Percentiles rank a stretch among this genome's conserved stretches.
These are phyloP conservation scores for Paramecium biaurelia DNA, from an alignment of 73 alveolate genomes.

Conservation along the genomic window DNA sequence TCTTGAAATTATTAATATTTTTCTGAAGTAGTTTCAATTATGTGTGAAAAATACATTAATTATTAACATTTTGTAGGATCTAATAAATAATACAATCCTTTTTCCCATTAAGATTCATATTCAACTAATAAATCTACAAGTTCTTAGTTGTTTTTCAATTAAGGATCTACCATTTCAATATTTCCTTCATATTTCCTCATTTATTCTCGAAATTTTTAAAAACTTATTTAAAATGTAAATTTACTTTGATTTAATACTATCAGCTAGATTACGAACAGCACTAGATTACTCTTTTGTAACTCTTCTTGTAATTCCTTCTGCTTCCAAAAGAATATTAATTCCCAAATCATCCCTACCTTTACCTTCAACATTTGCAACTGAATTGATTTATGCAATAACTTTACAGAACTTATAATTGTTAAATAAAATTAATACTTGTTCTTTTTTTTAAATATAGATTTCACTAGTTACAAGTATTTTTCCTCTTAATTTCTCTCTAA, in stretches of 20 bases:
- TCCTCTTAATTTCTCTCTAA: conserved; percentile 89
- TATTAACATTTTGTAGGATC: conserved; percentile 64
- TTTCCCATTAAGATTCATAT: conserved; percentile 90
- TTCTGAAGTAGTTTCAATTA: conserved; percentile 77
- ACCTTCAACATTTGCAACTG: conserved; percentile 96
- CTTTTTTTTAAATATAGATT: conserved; percentile 42
- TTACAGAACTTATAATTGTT: conserved; percentile 72
- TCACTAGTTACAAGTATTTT: conserved; percentile 71
- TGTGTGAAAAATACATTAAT: conserved; percentile 63
- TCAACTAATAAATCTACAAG: conserved; percentile 83
- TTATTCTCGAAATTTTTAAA: conserved; percentile 63
- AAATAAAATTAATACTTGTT: conserved; percentile 66
- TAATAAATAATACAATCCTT: conserved; percentile 62
- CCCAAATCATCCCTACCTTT: conserved; percentile 95
- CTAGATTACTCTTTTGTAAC: conserved; percentile 74
- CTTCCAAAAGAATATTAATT: conserved; percentile 82
- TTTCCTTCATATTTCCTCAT: conserved; percentile 87
- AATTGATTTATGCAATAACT: conserved; percentile 85
- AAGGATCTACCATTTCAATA: conserved; percentile 97
- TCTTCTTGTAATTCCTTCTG: conserved; percentile 88
- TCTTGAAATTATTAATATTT: conserved; percentile 71
- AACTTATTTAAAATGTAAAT: background rate
- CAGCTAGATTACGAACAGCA: conserved; percentile 88
- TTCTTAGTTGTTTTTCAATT: conserved; percentile 90
- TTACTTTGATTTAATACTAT: conserved; percentile 70